phyloP scores from a whole-genome alignment of 225 moss, liverwort and hornwort species.

The Anthoceros angustus region DNA sequence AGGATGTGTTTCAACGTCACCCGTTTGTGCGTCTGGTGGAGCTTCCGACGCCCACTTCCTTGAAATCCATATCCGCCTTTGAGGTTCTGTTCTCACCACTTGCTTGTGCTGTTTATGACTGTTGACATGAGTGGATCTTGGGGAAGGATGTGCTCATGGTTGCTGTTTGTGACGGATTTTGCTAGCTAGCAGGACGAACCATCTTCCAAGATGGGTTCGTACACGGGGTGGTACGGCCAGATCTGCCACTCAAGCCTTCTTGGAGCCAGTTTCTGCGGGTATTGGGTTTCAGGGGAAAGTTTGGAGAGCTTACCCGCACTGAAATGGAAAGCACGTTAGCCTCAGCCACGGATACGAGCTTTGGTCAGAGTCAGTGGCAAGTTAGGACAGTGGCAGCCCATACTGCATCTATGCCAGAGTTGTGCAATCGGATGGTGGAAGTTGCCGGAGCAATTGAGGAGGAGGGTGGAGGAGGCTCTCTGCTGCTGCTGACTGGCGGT shows the following conservation, averaged over 20 bases:
- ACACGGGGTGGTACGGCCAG: slow-evolving; percentile 31
- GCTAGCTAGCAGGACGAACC: neutral
- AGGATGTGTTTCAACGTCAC: neutral
- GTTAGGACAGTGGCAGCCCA: slow-evolving; percentile 80
- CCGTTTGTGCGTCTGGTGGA: slow-evolving; percentile 3
- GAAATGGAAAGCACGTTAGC: slow-evolving; percentile 4
- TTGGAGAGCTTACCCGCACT: slow-evolving; percentile 8
- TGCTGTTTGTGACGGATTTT: neutral
- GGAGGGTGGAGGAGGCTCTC: slow-evolving; percentile 43
- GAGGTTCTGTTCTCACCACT: neutral
- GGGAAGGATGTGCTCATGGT: neutral
- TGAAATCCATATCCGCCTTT: neutral
- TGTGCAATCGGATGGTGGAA: slow-evolving; percentile 29
- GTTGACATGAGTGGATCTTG: neutral
- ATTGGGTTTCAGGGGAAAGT: slow-evolving; percentile 20
- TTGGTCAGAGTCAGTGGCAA: slow-evolving; percentile 46
- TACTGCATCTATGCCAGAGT: slow-evolving; percentile 37
- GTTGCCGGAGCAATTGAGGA: slow-evolving; percentile 32
- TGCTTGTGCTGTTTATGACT: neutral
- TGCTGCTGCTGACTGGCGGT: slow-evolving; percentile 69
- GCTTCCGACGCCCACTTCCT: neutral
- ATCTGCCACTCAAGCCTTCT: slow-evolving; percentile 27
- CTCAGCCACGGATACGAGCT: neutral
- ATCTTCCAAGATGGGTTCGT: neutral
- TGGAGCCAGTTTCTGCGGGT: slow-evolving; percentile 23